Evolutionary conservation across 441 rosid species (phyloP).

Genomic region (California macrophylla): DNA sequence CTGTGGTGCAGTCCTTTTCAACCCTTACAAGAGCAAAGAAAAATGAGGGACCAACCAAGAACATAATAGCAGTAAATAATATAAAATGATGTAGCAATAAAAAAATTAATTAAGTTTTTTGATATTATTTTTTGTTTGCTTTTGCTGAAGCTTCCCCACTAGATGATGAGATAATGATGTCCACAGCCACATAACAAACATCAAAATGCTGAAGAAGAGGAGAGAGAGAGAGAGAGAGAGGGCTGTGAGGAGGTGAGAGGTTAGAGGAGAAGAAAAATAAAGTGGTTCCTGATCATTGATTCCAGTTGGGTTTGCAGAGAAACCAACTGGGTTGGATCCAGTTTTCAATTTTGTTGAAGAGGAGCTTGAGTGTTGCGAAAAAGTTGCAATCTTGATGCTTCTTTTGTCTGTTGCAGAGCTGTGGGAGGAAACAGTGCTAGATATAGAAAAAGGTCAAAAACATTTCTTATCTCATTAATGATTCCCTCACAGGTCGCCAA

Average conservation of each 20-base stretch:
- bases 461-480: slow-evolving; percentile 40
- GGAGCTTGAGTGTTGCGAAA: slow-evolving; percentile 22
- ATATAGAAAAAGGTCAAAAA: slow-evolving; percentile 28
- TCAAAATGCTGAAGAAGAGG: slow-evolving; percentile 29
- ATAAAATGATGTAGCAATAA: background rate
- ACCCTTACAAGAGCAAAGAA: slow-evolving; percentile 2
- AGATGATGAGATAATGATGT: slow-evolving; percentile 83
- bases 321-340: slow-evolving; percentile 37
- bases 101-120: slow-evolving; percentile 5
- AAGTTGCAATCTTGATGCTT: slow-evolving; percentile 38
- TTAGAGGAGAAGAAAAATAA: slow-evolving; percentile 11
- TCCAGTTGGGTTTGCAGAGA: slow-evolving; percentile 41
- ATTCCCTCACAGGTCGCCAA: slow-evolving; percentile 39
- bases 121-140: slow-evolving; percentile 30
- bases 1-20: slow-evolving; percentile 39
- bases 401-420: slow-evolving; percentile 30
- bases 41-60: background rate
- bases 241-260: slow-evolving; percentile 13
- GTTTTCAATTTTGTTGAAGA: slow-evolving; percentile 16
- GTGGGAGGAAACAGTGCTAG: slow-evolving; percentile 19
- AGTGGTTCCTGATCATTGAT: slow-evolving; percentile 38
- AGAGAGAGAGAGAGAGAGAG: slow-evolving; percentile 15
- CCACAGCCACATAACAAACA: slow-evolving; percentile 26
- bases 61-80: background rate
- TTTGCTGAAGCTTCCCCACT: slow-evolving; percentile 34